Base-by-base conservation (phyloP, 2,329 filamentous ascomycete species). In the Blastomyces percursus region DNA sequence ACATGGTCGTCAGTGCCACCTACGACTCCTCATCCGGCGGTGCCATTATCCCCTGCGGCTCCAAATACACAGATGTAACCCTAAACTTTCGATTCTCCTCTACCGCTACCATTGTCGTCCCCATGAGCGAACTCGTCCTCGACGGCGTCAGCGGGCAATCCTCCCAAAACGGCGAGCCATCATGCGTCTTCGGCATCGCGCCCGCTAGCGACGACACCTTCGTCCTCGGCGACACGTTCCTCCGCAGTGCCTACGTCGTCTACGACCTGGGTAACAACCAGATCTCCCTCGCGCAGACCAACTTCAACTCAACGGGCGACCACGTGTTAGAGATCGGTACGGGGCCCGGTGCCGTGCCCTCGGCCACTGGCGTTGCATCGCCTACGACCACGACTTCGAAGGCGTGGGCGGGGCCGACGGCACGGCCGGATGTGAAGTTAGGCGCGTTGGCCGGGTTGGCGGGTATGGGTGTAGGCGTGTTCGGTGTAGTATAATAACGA, bases 241-340 rank as follows among this genome's bases (percentile, higher is more conserved):
- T 91, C 61, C 80, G 88, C 57, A 87, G 85, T 44, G 88, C 88
- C 0, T 91, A 91, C 67, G 82, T 90, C 16, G 88, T 91, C 12
- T 91, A 89, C 71, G 87, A 91, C 71, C 78, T 90, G 27, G 83
- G 79, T 35, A 89, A 88, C 72, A 85, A 90, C 71, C 80, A 88
- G 74, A 85, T 91, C 66, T 86, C 85, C 1, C 75, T 91, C 40
- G 88, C 87, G 1, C 84, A 87, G 72, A 86, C 86, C 21, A 82
- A 80, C 59, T 86, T 85, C 73, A 84, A 88, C 70, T 76, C 80
- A 3, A 82, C 80, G 0, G 64, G 66, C 5, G 67, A 73, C 61
- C 76, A 79, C 60, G 74, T 85, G 57, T 59, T 79, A 61, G 82
- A 85, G 68, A 85, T 86, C 60, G 74, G 75, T 4, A 74, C 74